Evolutionary conservation across 2,329 filamentous ascomycete species (phyloP), one percentile per base, ranked within the genome.

Genomic region (Stachybotrys echinatus): DNA sequence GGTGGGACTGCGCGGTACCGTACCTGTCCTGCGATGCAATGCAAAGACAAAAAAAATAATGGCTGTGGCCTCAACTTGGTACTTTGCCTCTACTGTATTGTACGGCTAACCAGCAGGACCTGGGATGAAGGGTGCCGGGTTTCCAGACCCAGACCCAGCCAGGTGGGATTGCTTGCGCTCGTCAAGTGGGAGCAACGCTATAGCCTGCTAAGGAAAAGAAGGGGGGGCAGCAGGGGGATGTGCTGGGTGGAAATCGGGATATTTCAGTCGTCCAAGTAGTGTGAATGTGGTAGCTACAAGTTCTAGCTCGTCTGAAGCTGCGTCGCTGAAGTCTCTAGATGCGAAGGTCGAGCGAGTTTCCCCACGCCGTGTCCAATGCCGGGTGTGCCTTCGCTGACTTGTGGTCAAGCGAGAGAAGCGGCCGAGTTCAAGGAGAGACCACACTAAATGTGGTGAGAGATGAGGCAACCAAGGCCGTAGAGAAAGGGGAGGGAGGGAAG

Each of bases 371-470:
- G n/a, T 10, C 7, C 53, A 57, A 54, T 63, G 61, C 62, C 62
- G 62, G 58, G 58, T 62, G 55, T 61, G 58, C 60, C 60, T 59
- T 34, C 14, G 27, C 62, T 65, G 62, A 64, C 61, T 63, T 61
- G 60, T 55, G 54, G 50, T 51, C 50, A 54, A 56, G 59, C 59
- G 58, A 59, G 61, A 20, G 38, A n/a, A 61, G 56, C 59, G 58
- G 58, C 59, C 54, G 56, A 57, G 17, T 40, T 10, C 18, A 20
- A n/a, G n/a, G 38, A 20, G 19, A n/a, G n/a, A 8, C 38, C 38
- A 40, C 19, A n/a, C 38, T 40, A n/a, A 40, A 40, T 40, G 38
- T n/a, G 38, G 38, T 40, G 38, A 40, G 38, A n/a, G 19, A 20
- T 18, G 38, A 40, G 38, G 19, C 17, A 40, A 18, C 17, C 17